These are phyloP conservation scores for Plantago rigida DNA, from an alignment of 305 asterid species.

Conservation along the genomic window DNA sequence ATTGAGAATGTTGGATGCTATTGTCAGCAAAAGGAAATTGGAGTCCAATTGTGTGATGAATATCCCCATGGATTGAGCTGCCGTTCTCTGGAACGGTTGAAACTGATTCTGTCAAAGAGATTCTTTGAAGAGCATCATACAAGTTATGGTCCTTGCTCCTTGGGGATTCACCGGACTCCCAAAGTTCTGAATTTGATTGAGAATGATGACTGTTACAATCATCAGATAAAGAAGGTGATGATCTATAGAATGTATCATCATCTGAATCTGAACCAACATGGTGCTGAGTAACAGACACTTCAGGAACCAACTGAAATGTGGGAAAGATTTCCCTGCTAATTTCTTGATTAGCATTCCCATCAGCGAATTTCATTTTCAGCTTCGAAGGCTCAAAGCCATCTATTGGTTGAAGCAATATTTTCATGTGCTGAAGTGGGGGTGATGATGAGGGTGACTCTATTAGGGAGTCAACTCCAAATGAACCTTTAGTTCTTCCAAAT, in stretches of 20 bases:
- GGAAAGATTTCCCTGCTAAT: conserved; percentile 49
- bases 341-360: conserved; percentile 40
- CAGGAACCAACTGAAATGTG: conserved; percentile 92
- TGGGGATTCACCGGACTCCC: conserved; percentile 71
- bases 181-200: conserved; percentile 69
- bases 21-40: conserved; percentile 35
- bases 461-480: conserved; percentile 42
- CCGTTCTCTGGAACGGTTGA: conserved; percentile 38
- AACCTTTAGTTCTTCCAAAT: conserved; percentile 39
- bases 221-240: conserved; percentile 68
- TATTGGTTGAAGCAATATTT: conserved; percentile 74
- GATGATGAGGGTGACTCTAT: conserved; percentile 61
- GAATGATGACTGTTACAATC: conserved; percentile 59
- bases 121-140: conserved; percentile 51
- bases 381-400: conserved; percentile 56
- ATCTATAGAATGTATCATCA: conserved; percentile 72
- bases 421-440: conserved; percentile 90
- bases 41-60: conserved; percentile 25
- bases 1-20: conserved; percentile 38
- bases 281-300: conserved; percentile 38
- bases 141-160: conserved; percentile 52
- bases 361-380: conserved; percentile 67
- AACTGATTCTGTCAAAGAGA: conserved; percentile 54
- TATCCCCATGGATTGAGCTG: conserved; percentile 31
- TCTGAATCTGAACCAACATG: conserved; percentile 65